Base-by-base conservation (phyloP, 225 moss, liverwort and hornwort genomes). In the Pseudoscleropodium purum region DNA sequence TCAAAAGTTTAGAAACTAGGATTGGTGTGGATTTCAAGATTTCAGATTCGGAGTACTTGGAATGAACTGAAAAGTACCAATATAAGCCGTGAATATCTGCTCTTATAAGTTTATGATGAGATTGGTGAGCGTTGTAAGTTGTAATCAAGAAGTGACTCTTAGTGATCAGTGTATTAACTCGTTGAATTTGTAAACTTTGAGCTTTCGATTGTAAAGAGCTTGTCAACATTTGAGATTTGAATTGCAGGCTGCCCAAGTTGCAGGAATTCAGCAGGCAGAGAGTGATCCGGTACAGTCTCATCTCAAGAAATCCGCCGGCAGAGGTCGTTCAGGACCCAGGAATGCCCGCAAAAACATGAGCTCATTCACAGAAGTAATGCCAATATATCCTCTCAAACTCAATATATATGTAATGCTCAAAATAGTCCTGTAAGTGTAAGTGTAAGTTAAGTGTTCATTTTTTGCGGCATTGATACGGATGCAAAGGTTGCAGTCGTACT, bases 291-390 rank as follows among this genome's bases (percentile, higher is more conserved):
- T 23, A 18, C 68, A 77, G 37, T 31, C 74, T 73, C 12, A 4
- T 37, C 68, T 79, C 60, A 88, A 74, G 83, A 76, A 77, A 64
- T 25, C 70, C 3, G 84, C 52, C 56, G 47, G 43, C 45, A 25
- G 26, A 51, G 65, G 57, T 75, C 69, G 59, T 56, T 85, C 87
- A 29, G 65, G 87, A 41, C 15, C 68, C 30, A 39, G 52, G 80
- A 80, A 39, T 13, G 72, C 10, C 39, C 31, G 52, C 63, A 51
- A 65, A n/a, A 26, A 8, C n/a, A 14, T 41, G 80, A 72, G 41
- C 31, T 63, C 78, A 17, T 83, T 83, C 83, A 86, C 79, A 86
- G 79, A 91, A 74, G 91, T 91, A 91, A 57, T 74, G 83, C 56
- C 87, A 62, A 52, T 15, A 16, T 15, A 56, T 74, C 43, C 56